A percentile compares a stretch with the other conserved stretches of the same genome.
Evolutionary conservation across 345 rosid genomes (phyloP).

Genomic region (Euphorbia tirucalli): DNA sequence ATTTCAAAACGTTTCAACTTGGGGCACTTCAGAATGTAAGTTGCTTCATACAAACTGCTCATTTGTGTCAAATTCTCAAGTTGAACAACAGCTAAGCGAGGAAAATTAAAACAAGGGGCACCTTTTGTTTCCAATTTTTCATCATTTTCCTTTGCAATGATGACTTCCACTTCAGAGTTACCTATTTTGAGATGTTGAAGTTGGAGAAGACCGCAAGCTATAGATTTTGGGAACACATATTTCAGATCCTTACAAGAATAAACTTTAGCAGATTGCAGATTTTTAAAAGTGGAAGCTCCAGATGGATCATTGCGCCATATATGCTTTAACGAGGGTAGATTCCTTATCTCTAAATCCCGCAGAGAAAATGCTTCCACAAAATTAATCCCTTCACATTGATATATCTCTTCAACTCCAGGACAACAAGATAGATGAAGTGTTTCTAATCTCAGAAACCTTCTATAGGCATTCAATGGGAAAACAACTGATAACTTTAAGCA

Average conservation of each 20-base stretch:
- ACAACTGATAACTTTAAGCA: neutral
- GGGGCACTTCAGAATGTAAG: constrained; percentile 21
- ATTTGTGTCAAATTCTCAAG: constrained; percentile 5
- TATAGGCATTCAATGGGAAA: neutral
- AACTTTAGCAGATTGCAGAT: neutral
- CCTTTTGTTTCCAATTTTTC: neutral
- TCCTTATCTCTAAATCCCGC: neutral
- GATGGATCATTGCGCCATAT: neutral
- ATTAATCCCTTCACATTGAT: neutral
- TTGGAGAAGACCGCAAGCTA: constrained; percentile 1
- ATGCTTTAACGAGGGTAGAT: neutral
- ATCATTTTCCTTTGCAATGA: constrained; percentile 10
- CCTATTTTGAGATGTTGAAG: constrained; percentile 17
- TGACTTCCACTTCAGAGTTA: constrained; percentile 19
- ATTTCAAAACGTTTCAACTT: constrained; percentile 2
- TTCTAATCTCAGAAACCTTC: neutral
- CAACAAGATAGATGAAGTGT: neutral
- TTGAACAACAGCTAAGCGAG: neutral
- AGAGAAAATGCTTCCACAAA: neutral
- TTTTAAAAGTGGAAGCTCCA: neutral
- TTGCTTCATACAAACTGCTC: constrained; percentile 7
- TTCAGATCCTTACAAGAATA: neutral
- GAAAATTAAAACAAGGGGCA: constrained; percentile 8
- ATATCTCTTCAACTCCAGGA: constrained; percentile 8
- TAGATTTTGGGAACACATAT: neutral